Percentiles rank a stretch among this genome's conserved stretches.
These are phyloP conservation scores for Calonectria fujianensis DNA, from an alignment of 2,329 filamentous ascomycete genomes.

Conservation along the genomic window DNA sequence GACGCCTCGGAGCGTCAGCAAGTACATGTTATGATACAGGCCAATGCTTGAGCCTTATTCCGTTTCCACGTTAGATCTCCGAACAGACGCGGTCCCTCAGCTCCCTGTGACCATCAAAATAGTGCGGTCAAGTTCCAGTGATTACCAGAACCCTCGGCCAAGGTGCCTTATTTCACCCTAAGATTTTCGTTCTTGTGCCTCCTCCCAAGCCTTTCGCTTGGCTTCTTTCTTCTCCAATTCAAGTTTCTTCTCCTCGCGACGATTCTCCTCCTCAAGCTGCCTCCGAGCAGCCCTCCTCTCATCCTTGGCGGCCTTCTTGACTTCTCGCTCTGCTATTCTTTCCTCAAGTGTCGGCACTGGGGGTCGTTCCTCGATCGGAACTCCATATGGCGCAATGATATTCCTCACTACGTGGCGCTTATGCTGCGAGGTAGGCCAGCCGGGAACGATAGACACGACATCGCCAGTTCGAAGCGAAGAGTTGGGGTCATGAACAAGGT, in stretches of 20 bases:
- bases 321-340: slow-evolving; percentile 72
- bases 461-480: slow-evolving; percentile 84
- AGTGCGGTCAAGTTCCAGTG: neutral
- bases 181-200: slow-evolving; percentile 45
- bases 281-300: slow-evolving; percentile 67
- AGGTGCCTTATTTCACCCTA: slow-evolving; percentile 45
- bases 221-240: slow-evolving; percentile 51
- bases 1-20: slow-evolving; percentile 30
- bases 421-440: slow-evolving; percentile 78
- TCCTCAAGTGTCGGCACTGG: slow-evolving; percentile 80
- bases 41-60: slow-evolving; percentile 29
- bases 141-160: slow-evolving; percentile 29
- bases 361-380: slow-evolving; percentile 77
- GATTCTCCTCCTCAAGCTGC: slow-evolving; percentile 49
- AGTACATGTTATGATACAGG: slow-evolving; percentile 49
- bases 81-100: no score
- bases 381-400: slow-evolving; percentile 82
- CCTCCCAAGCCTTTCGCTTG: slow-evolving; percentile 51
- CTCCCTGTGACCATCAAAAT: neutral
- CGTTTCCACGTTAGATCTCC: slow-evolving; percentile 15
- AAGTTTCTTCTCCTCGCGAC: slow-evolving; percentile 54
- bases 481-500: slow-evolving; percentile 87
- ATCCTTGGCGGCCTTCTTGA: slow-evolving; percentile 74
- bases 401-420: slow-evolving; percentile 85
- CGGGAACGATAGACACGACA: slow-evolving; percentile 81